Base-by-base conservation (phyloP, 2,329 filamentous ascomycete genomes). In the Dichotomopilus funicola region DNA sequence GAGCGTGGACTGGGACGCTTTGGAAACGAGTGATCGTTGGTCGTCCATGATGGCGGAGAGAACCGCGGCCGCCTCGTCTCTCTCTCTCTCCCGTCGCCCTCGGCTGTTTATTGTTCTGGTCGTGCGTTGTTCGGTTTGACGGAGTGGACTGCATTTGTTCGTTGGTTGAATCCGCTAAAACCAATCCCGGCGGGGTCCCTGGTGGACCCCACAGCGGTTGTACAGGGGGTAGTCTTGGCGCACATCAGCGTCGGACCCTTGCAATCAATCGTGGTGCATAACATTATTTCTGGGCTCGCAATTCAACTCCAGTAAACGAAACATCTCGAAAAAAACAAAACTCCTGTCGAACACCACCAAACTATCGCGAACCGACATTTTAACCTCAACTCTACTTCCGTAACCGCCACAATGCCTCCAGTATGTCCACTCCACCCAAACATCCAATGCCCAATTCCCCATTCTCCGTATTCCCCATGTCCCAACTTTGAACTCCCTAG, bases 1-100 rank as follows among this genome's bases (percentile, higher is more conserved):
- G 52, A 85, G 71, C 40, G 83, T 83, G 64, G 78, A 77, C 58
- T 75, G 71, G 44, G 78, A 81, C 58, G 72, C 74, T 52, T 68
- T 72, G 52, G 63, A 67, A 54, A 67, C 64, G 36, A 75, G 67
- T 33, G 70, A 68, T 55, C 19, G 19, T 27, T 66, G 64, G 37
- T 65, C 58, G 53, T 73, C 69, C 66, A 71, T 73, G 53, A n/a
- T 63, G 48, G 44, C 42, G 33, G 45, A 27, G 13, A 10, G 33
- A 27, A 31, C 40, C 31, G 31, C 49, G 13, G 35, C 38, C 38
- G 6, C 27, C 33, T 11, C n/a, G 11, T 33, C 34, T 36, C 31
- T 31, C 35, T 31, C 31, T 36, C 27, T 27, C 5, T 36, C 38
- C 44, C 31, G 34, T 34, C 47, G 40, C 19, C 38, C 33, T 35